These are phyloP conservation scores for Nakazawaea wickerhamii DNA, from an alignment of 805 yeast species.

Conservation along the genomic window DNA sequence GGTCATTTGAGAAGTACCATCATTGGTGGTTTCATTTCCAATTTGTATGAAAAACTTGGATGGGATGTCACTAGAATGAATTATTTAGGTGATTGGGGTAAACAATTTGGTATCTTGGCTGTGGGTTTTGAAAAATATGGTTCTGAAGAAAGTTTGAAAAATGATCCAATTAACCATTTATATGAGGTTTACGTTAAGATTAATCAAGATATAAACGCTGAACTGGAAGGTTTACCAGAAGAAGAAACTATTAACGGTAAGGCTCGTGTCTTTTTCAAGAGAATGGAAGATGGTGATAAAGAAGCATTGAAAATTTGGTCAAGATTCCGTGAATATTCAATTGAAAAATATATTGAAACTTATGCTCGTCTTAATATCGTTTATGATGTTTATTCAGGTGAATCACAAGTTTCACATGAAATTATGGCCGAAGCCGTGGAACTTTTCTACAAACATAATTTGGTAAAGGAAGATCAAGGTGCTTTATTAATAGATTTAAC, in stretches of 20 bases:
- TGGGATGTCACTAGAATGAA: slow-evolving; percentile 91
- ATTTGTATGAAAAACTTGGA: slow-evolving; percentile 84
- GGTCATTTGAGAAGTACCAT: slow-evolving; percentile 98
- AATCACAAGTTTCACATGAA: slow-evolving; percentile 82
- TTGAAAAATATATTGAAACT: slow-evolving; percentile 77
- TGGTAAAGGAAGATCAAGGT: slow-evolving; percentile 84
- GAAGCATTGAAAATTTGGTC: slow-evolving; percentile 75
- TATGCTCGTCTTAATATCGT: slow-evolving; percentile 88
- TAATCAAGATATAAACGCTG: slow-evolving; percentile 66
- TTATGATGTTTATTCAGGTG: slow-evolving; percentile 91
- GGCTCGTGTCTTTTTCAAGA: slow-evolving; percentile 84
- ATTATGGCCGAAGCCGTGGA: slow-evolving; percentile 62
- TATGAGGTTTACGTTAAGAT: slow-evolving; percentile 89
- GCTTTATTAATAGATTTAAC: slow-evolving; percentile 85
- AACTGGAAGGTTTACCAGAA: slow-evolving; percentile 44
- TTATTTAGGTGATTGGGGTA: slow-evolving; percentile 99
- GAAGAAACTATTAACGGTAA: slow-evolving; percentile 59
- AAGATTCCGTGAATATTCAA: slow-evolving; percentile 86
- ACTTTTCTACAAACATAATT: slow-evolving; percentile 56
- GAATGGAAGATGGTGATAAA: slow-evolving; percentile 91
- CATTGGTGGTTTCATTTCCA: slow-evolving; percentile 92
- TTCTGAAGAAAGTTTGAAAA: slow-evolving; percentile 57
- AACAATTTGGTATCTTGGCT: slow-evolving; percentile 94
- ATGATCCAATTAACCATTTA: slow-evolving; percentile 89
- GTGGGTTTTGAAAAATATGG: slow-evolving; percentile 90